Percentiles rank a stretch among this genome's conserved stretches.
These are phyloP conservation scores for Nitzschia sp. DNA, from an alignment of 108 stramenopile species.

Conservation along the genomic window DNA sequence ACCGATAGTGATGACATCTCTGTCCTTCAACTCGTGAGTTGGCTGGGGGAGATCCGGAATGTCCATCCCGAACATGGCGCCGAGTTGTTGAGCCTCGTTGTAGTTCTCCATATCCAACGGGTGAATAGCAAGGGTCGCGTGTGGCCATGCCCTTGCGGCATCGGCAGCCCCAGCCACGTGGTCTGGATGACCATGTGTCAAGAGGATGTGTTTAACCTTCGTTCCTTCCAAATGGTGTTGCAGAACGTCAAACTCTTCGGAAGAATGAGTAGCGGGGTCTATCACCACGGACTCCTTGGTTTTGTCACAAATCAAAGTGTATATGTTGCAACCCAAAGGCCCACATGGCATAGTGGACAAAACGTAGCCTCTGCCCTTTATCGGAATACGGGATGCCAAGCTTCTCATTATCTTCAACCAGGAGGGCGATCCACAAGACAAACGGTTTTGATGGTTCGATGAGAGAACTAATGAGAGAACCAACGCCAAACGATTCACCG, in stretches of 20 bases:
- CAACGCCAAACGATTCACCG: background rate
- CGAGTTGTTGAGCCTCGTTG: constrained; percentile 7
- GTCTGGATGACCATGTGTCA: constrained; percentile 41
- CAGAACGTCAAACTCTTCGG: constrained; percentile 25
- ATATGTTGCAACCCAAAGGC: constrained; percentile 30
- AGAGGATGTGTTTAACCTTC: constrained; percentile 17
- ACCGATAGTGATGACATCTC: constrained; percentile 25
- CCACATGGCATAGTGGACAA: constrained; percentile 26
- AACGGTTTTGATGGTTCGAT: too few relatives aligned
- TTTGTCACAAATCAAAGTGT: constrained; percentile 20
- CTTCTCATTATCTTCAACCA: constrained; percentile 25
- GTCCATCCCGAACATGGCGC: constrained; percentile 18
- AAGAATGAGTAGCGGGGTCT: constrained; percentile 26
- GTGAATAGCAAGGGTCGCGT: constrained; percentile 29
- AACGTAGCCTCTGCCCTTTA: constrained; percentile 30
- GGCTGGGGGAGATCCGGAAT: constrained; percentile 33
- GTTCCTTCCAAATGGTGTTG: constrained; percentile 16
- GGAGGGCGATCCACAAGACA: too few relatives aligned
- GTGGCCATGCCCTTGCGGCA: constrained; percentile 24
- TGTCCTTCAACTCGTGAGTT: constrained; percentile 28
- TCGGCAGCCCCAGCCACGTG: constrained; percentile 29
- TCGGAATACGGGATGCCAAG: constrained; percentile 23
- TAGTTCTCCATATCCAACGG: constrained; percentile 36
- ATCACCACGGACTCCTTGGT: constrained; percentile 24
- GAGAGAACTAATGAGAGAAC: too few relatives aligned